phyloP scores from a whole-genome alignment of 176 grass and related monocot genomes.

The Typha latifolia region DNA sequence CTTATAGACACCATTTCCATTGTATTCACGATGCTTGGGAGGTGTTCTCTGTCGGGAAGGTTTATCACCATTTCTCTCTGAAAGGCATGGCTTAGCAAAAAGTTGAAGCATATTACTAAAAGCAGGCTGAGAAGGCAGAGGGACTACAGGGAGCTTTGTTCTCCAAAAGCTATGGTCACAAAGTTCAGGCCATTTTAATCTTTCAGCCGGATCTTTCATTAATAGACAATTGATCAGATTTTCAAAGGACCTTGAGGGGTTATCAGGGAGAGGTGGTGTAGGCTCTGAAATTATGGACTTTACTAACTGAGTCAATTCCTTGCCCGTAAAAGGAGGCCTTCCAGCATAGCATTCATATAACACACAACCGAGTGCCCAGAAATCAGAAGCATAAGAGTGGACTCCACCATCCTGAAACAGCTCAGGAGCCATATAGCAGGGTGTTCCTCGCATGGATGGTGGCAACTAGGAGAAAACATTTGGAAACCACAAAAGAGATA shows the following conservation, averaged over 20 bases:
- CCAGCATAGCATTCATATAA: constrained; percentile 92
- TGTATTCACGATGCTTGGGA: constrained; percentile 47
- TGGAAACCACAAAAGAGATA: constrained; percentile 7
- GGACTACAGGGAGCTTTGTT: constrained; percentile 39
- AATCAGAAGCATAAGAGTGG: constrained; percentile 98
- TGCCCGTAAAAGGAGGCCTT: constrained; percentile 59
- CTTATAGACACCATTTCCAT: constrained; percentile 18
- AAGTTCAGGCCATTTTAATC: constrained; percentile 90
- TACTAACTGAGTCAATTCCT: constrained; percentile 82
- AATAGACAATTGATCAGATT: constrained; percentile 77
- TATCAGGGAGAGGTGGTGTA: constrained; percentile 65
- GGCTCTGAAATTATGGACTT: constrained; percentile 90
- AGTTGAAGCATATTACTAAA: constrained; percentile 57
- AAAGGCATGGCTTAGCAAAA: constrained; percentile 38
- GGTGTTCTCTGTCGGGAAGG: constrained; percentile 52
- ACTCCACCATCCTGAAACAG: constrained; percentile 83
- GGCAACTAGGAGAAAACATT: constrained; percentile 23
- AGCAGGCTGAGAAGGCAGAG: constrained; percentile 69
- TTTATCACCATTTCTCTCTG: constrained; percentile 69
- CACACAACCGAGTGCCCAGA: constrained; percentile 94
- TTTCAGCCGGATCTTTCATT: constrained; percentile 93
- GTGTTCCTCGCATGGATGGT: constrained; percentile 79
- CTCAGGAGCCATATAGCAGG: constrained; percentile 99
- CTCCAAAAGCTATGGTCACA: constrained; percentile 90
- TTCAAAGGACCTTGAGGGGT: constrained; percentile 69